Conservation (phyloP, 192 early-diverging fungal genomes). For the Martensiomyces pterosporus region DNA sequence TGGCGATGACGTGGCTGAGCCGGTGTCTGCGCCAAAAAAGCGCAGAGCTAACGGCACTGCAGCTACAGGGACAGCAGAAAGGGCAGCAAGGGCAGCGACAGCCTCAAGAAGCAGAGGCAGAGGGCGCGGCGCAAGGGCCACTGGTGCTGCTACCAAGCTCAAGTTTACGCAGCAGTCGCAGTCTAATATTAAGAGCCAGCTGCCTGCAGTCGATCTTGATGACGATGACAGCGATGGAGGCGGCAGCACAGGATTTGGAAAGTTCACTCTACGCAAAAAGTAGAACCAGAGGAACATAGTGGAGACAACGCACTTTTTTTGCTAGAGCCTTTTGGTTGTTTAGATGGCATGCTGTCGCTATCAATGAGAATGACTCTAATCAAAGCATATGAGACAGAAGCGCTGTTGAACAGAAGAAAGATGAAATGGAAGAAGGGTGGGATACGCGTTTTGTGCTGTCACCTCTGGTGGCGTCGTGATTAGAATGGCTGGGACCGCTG, state of each 20-base stretch:
- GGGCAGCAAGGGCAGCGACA: not conserved
- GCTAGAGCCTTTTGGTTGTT: too few species aligned
- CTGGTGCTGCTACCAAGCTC: conserved; percentile 3
- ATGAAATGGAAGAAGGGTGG: too few species aligned
- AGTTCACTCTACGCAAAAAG: conserved; percentile 24
- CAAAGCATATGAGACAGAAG: too few species aligned
- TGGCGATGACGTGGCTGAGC: conserved; percentile 12
- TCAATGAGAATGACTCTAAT: too few species aligned
- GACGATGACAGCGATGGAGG: conserved; percentile 10
- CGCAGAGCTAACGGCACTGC: not conserved
- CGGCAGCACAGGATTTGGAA: conserved; percentile 11
- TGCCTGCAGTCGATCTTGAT: conserved; percentile 12
- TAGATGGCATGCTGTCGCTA: too few species aligned
- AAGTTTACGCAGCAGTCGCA: not conserved
- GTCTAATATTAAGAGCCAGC: too few species aligned
- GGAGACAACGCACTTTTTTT: too few species aligned
- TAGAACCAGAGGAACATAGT: too few species aligned
- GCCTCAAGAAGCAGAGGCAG: conserved; percentile 16
- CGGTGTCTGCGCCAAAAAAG: conserved; percentile 18
- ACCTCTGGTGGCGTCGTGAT: too few species aligned
- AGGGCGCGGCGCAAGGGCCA: conserved; percentile 6
- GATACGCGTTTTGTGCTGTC: too few species aligned
- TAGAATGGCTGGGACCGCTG: too few species aligned
- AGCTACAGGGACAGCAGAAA: conserved; percentile 6
- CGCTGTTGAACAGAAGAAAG: too few species aligned